Percentiles rank a stretch among this genome's conserved stretches.
phyloP scores from a whole-genome alignment of 2,329 filamentous ascomycete species.

The Epicoccum nigrum region DNA sequence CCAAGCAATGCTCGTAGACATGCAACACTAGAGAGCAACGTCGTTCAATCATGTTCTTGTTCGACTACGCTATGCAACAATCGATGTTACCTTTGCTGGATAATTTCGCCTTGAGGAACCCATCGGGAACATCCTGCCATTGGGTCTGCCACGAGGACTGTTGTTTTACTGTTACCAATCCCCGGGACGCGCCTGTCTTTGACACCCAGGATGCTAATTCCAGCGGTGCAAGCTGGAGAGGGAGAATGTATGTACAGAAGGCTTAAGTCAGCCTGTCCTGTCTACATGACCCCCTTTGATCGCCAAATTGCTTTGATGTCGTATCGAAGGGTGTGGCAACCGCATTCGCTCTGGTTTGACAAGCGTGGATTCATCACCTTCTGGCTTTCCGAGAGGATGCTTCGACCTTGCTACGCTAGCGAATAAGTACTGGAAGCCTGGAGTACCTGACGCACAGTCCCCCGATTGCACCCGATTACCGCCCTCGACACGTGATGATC shows the following conservation, averaged over 20 bases:
- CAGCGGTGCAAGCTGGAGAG: conserved; percentile 11
- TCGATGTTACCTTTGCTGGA: conserved; percentile 18
- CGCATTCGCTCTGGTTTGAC: neutral
- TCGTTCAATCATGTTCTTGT: conserved; percentile 38
- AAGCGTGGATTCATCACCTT: neutral
- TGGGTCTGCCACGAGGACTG: neutral
- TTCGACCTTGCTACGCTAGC: neutral
- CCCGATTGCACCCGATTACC: too few species aligned
- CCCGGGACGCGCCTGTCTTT: neutral
- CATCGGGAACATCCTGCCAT: neutral
- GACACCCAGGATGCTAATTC: conserved; percentile 14
- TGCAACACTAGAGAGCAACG: conserved; percentile 20
- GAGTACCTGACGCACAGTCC: neutral
- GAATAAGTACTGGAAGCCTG: neutral
- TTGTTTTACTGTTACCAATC: neutral
- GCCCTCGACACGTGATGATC: too few species aligned
- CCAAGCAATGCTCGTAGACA: conserved; percentile 31
- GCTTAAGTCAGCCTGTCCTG: conserved; percentile 33
- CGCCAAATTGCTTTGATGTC: conserved; percentile 43
- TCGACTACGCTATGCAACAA: conserved; percentile 26
- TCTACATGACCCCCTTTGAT: conserved; percentile 30
- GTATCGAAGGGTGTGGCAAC: conserved; percentile 29
- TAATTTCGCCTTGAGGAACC: conserved; percentile 1
- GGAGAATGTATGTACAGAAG: conserved; percentile 42
- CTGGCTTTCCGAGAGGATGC: neutral